Percentiles rank a stretch among this genome's conserved stretches.
Evolutionary conservation across 495 filamentous ascomycete species (phyloP).

Genomic region (Alectoria sarmentosa): DNA sequence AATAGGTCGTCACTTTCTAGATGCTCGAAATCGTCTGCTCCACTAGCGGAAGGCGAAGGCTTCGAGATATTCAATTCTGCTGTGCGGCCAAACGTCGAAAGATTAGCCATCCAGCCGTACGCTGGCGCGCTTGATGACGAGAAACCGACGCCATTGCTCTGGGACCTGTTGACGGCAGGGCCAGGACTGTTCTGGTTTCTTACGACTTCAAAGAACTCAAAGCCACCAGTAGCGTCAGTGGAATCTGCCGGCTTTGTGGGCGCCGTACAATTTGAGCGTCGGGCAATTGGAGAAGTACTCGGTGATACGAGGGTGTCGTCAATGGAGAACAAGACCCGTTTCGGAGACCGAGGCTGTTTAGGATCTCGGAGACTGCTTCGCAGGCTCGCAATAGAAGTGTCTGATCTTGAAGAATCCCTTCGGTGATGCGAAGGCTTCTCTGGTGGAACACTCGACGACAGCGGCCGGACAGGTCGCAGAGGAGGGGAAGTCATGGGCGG

Average conservation of each 20-base stretch:
- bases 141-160: not conserved
- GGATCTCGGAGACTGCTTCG: slow-evolving; percentile 27
- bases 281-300: slow-evolving; percentile 22
- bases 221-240: not conserved
- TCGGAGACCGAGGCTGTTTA: slow-evolving; percentile 26
- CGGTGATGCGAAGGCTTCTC: slow-evolving; percentile 17
- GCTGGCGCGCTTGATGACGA: not conserved
- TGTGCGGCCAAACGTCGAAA: not conserved
- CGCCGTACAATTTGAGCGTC: slow-evolving; percentile 7
- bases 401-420: slow-evolving; percentile 22
- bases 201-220: slow-evolving; percentile 3
- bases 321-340: slow-evolving; percentile 27
- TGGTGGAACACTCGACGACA: slow-evolving; percentile 23
- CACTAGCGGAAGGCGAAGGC: slow-evolving; percentile 5
- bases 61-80: not conserved
- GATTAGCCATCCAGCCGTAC: slow-evolving; percentile 25
- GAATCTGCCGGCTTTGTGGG: not conserved
- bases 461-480: slow-evolving; percentile 6
- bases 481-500: slow-evolving; percentile 14
- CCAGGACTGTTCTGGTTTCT: slow-evolving; percentile 2
- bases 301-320: slow-evolving; percentile 26
- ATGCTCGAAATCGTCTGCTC: slow-evolving; percentile 24
- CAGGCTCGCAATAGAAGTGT: slow-evolving; percentile 17
- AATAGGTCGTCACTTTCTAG: slow-evolving; percentile 24
- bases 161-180: not conserved